Evolutionary conservation across 2,329 filamentous ascomycete genomes (phyloP).

Genomic region (Ascochyta lentis): DNA sequence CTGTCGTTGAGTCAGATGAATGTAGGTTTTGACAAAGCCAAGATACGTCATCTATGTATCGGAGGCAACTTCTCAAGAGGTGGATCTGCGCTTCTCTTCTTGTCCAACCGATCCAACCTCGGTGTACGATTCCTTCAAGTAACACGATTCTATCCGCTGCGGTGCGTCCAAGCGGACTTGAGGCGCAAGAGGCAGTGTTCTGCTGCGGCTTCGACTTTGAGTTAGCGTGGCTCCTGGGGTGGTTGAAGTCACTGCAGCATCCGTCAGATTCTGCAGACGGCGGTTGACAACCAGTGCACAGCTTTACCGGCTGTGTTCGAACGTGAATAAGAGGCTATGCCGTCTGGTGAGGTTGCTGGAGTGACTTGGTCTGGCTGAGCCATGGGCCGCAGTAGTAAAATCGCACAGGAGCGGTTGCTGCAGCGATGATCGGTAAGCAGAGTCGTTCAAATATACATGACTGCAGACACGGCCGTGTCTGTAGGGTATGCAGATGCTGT

Average conservation of each 20-base stretch:
- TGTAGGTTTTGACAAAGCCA: not conserved
- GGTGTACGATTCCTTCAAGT: not conserved
- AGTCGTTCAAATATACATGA: constrained; percentile 11
- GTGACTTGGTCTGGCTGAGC: constrained; percentile 14
- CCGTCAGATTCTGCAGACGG: constrained; percentile 19
- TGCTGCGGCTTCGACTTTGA: constrained; percentile 8
- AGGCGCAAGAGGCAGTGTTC: not conserved
- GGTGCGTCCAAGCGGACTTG: not conserved
- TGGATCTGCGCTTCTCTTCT: not conserved
- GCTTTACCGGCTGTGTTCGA: constrained; percentile 14
- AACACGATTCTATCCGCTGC: not conserved
- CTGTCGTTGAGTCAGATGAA: not conserved
- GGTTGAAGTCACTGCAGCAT: constrained; percentile 23
- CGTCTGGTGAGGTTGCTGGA: constrained; percentile 16
- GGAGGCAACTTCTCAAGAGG: constrained; percentile 15
- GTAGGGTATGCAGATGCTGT: constrained; percentile 17
- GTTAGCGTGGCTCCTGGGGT: constrained; percentile 7
- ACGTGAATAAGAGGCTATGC: constrained; percentile 15
- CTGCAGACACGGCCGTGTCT: constrained; percentile 10
- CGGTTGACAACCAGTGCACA: not conserved
- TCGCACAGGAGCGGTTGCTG: constrained; percentile 12
- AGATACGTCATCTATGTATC: constrained; percentile 17
- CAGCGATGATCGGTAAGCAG: constrained; percentile 9
- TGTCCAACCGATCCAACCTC: not conserved
- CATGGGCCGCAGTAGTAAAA: constrained; percentile 12